A percentile compares a stretch with the other conserved stretches of the same genome.
Conservation (phyloP, 495 filamentous ascomycete genomes). For the Penicillium macrosclerotiorum region DNA sequence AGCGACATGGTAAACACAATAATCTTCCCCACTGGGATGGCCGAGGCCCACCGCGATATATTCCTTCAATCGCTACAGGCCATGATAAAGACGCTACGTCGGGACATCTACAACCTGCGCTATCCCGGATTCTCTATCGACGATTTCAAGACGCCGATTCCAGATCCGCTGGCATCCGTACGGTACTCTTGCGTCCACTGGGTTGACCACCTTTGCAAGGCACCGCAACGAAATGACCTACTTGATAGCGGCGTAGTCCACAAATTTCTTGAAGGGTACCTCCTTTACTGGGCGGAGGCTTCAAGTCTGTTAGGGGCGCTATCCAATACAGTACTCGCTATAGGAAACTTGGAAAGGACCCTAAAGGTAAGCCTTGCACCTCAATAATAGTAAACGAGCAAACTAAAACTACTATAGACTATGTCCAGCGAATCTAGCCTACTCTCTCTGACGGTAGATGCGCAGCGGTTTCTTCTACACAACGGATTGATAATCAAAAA, state of each 20-base stretch:
- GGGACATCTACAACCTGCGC: slow-evolving; percentile 20
- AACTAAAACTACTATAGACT: too few relatives aligned
- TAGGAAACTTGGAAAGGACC: neutral
- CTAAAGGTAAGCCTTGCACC: neutral
- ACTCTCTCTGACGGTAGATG: too few relatives aligned
- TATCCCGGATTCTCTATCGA: neutral
- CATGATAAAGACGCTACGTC: slow-evolving; percentile 12
- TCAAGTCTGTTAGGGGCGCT: neutral
- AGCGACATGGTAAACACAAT: too few relatives aligned
- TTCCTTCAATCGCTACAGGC: slow-evolving; percentile 25
- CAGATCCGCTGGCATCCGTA: neutral
- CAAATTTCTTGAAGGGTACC: neutral
- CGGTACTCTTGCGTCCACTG: neutral
- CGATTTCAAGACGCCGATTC: neutral
- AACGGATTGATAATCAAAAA: too few relatives aligned
- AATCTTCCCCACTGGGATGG: slow-evolving; percentile 18
- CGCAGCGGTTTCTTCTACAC: too few relatives aligned
- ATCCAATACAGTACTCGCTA: neutral
- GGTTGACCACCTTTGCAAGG: neutral
- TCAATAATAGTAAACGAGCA: neutral
- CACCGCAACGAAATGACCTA: neutral
- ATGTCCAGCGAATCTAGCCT: too few relatives aligned
- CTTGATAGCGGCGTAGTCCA: neutral
- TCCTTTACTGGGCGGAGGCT: neutral
- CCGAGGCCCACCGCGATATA: slow-evolving; percentile 22